Conservation (phyloP, 2,329 filamentous ascomycete genomes). For the Alternaria arbusti region DNA sequence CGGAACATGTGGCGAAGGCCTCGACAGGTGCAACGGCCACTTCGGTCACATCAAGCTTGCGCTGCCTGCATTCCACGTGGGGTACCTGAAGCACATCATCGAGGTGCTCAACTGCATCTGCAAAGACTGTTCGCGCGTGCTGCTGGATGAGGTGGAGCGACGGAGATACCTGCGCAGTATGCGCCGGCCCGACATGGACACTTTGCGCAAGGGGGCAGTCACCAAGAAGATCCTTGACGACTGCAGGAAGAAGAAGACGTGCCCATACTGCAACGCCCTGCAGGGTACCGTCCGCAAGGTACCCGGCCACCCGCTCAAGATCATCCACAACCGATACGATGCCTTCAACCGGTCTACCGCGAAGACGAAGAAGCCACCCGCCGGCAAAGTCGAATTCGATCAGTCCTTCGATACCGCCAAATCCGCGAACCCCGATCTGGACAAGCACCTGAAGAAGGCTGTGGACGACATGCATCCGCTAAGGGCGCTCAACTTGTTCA, state of each 20-base stretch:
- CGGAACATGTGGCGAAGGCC: constrained; percentile 79
- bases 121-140: constrained; percentile 84
- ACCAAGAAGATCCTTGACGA: constrained; percentile 88
- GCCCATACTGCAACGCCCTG: constrained; percentile 78
- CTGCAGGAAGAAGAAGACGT: constrained; percentile 84
- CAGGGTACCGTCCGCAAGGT: constrained; percentile 94
- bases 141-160: constrained; percentile 82
- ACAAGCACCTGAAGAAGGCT: constrained; percentile 89
- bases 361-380: constrained; percentile 80
- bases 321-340: constrained; percentile 91
- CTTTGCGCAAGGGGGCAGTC: constrained; percentile 80
- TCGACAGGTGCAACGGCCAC: constrained; percentile 90
- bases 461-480: constrained; percentile 94
- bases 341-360: constrained; percentile 88
- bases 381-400: constrained; percentile 84
- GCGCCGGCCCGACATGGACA: constrained; percentile 82
- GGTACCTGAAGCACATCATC: constrained; percentile 92
- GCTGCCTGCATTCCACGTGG: constrained; percentile 92
- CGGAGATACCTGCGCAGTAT: constrained; percentile 80
- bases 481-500: constrained; percentile 88
- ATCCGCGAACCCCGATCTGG: constrained; percentile 78
- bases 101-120: constrained; percentile 93
- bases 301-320: constrained; percentile 80
- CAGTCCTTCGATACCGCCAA: constrained; percentile 82
- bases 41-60: constrained; percentile 93